phyloP scores from a whole-genome alignment of 2,329 filamentous ascomycete species.

The Zalaria obscura region DNA sequence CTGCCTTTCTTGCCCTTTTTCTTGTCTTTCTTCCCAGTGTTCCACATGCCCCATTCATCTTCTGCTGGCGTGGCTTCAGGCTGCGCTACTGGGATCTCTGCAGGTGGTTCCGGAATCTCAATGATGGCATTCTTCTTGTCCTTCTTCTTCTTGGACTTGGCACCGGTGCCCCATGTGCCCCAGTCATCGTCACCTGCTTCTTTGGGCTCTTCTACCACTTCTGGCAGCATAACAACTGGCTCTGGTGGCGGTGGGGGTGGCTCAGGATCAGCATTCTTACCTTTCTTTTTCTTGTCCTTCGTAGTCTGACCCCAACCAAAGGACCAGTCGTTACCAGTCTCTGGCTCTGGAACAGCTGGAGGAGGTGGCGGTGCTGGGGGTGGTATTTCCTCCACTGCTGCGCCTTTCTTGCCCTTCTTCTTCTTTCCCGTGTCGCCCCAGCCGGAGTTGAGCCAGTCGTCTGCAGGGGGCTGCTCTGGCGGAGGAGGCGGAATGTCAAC shows the following conservation, averaged over 20 bases:
- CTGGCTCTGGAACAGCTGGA: conserved; percentile 10
- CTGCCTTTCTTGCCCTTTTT: conserved; percentile 40
- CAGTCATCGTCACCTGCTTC: conserved; percentile 19
- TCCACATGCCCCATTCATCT: conserved; percentile 14
- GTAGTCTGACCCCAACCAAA: conserved; percentile 40
- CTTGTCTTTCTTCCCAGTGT: conserved; percentile 38
- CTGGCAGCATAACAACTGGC: conserved; percentile 24
- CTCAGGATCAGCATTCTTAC: conserved; percentile 11
- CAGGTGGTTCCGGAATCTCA: conserved; percentile 27
- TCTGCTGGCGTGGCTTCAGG: conserved; percentile 17
- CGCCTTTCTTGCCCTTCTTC: conserved; percentile 16
- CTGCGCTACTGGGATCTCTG: conserved; percentile 13
- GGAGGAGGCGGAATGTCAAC: conserved; percentile 11
- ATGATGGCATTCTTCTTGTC: conserved; percentile 33
- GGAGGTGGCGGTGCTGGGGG: conserved; percentile 11
- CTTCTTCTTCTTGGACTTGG: conserved; percentile 43
- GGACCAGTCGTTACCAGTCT: conserved; percentile 37
- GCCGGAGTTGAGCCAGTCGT: conserved; percentile 14
- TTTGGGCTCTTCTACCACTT: conserved; percentile 31
- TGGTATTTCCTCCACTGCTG: conserved; percentile 9
- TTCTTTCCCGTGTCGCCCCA: conserved; percentile 15
- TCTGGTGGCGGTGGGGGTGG: not conserved
- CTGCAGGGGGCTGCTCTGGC: conserved; percentile 5
- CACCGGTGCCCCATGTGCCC: conserved; percentile 19
- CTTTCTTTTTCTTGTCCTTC: conserved; percentile 37